Conservation (phyloP, 306 rosid species). For the Ormosia semicastrata region DNA sequence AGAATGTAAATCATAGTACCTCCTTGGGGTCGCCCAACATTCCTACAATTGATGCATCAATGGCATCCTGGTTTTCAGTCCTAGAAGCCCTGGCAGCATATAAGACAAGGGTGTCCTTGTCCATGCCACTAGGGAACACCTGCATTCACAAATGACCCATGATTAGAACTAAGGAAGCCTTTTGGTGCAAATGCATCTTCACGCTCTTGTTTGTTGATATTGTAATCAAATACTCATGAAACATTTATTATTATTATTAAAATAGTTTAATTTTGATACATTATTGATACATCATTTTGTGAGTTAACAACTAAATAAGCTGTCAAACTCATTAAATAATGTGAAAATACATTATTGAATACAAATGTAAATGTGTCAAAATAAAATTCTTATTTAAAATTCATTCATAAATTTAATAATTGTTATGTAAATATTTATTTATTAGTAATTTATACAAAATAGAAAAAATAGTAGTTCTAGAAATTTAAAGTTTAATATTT, state of each 20-base stretch:
- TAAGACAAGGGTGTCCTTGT: slow-evolving; percentile 54
- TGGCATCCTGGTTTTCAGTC: slow-evolving; percentile 79
- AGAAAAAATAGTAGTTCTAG: neutral
- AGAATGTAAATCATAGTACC: slow-evolving; percentile 37
- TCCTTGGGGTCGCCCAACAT: slow-evolving; percentile 79
- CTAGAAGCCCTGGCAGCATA: slow-evolving; percentile 76
- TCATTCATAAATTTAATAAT: neutral
- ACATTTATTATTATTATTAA: neutral
- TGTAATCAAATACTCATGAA: neutral
- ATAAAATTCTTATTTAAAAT: neutral
- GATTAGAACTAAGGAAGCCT: neutral
- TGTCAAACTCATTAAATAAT: too few species aligned
- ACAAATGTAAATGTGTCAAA: too few species aligned
- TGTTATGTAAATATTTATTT: neutral
- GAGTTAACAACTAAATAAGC: too few species aligned
- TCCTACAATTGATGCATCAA: slow-evolving; percentile 76
- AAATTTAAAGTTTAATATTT: neutral
- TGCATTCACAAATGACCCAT: slow-evolving; percentile 13
- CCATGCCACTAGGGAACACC: slow-evolving; percentile 56
- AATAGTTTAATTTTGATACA: too few species aligned
- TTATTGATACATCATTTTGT: too few species aligned
- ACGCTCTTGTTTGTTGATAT: neutral
- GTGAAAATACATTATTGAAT: too few species aligned
- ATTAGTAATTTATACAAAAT: neutral
- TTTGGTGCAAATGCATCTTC: slow-evolving; percentile 1